Percentiles rank a stretch among this genome's conserved stretches.
These are phyloP conservation scores for Hirschfeldia incana DNA, from an alignment of 345 rosid species.

Conservation along the genomic window DNA sequence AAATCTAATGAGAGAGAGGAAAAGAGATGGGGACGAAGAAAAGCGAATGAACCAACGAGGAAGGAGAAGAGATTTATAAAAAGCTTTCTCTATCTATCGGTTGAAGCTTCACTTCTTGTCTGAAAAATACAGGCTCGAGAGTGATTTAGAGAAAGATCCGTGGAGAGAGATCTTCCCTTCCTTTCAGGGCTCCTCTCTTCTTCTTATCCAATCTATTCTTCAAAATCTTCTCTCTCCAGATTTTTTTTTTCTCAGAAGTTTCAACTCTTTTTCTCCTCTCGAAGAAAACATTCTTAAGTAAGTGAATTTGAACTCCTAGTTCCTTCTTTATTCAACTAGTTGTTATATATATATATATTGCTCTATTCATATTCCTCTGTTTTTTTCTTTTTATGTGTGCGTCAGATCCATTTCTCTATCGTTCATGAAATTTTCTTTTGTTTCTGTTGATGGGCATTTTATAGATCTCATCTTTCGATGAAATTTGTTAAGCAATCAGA, in stretches of 20 bases:
- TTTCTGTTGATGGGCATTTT: slow-evolving; percentile 11
- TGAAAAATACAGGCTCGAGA: slow-evolving; percentile 10
- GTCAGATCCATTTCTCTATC: slow-evolving; percentile 33
- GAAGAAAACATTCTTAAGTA: slow-evolving; percentile 10
- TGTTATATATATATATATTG: neutral
- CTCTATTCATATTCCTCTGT: slow-evolving; percentile 26
- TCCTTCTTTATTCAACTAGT: neutral
- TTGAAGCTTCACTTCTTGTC: slow-evolving; percentile 38
- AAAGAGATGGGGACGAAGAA: slow-evolving; percentile 10
- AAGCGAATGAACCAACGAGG: slow-evolving; percentile 27
- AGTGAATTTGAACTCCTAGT: neutral
- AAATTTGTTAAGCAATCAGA: neutral
- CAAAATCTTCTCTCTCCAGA: neutral
- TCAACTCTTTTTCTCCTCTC: slow-evolving; percentile 11
- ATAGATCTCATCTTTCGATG: slow-evolving; percentile 28
- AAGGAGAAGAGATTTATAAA: slow-evolving; percentile 3
- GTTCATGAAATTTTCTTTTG: neutral
- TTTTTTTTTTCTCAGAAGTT: slow-evolving; percentile 1
- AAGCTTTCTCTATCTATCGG: slow-evolving; percentile 1
- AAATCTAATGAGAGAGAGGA: slow-evolving; percentile 18
- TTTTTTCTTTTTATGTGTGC: neutral
- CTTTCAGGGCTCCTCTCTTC: slow-evolving; percentile 16
- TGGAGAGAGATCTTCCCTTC: slow-evolving; percentile 14
- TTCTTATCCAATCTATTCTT: slow-evolving; percentile 21
- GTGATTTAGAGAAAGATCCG: slow-evolving; percentile 14